A percentile compares a stretch with the other conserved stretches of the same genome.
These are phyloP conservation scores for Monosporascus sp. DNA, from an alignment of 2,329 filamentous ascomycete genomes.

Conservation along the genomic window DNA sequence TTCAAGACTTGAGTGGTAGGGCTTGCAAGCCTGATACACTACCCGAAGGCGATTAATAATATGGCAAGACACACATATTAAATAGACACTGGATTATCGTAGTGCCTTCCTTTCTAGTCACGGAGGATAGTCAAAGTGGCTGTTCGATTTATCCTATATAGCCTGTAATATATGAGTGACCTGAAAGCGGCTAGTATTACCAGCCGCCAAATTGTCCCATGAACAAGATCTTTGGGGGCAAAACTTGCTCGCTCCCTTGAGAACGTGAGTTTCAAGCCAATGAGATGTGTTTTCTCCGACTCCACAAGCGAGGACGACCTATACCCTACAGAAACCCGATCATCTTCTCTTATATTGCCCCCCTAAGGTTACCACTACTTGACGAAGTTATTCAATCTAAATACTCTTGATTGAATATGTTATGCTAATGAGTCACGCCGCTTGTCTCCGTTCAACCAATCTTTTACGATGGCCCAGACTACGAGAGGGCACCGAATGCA, in stretches of 20 bases:
- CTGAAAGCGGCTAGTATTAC: conserved; percentile 5
- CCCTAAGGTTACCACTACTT: conserved; percentile 3
- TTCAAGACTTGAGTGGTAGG: too few relatives aligned
- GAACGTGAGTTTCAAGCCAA: neutral
- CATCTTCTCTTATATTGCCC: neutral
- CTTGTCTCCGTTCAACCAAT: neutral
- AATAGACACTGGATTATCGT: too few relatives aligned
- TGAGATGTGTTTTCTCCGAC: conserved; percentile 10
- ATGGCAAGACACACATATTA: too few relatives aligned
- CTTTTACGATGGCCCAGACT: neutral
- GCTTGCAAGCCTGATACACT: too few relatives aligned
- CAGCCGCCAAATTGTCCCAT: conserved; percentile 5
- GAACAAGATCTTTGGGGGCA: neutral
- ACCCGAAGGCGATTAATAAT: too few relatives aligned
- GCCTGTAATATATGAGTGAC: conserved; percentile 14
- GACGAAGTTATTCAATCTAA: neutral
- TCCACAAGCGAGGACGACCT: conserved; percentile 6
- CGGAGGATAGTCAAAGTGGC: neutral
- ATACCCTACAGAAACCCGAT: conserved; percentile 3
- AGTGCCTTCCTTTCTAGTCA: neutral
- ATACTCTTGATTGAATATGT: neutral
- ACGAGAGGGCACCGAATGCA: neutral
- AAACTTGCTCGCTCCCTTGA: conserved; percentile 1
- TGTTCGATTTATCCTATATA: conserved; percentile 16
- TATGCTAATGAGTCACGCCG: neutral